phyloP scores from a whole-genome alignment of 2,329 filamentous ascomycete species.

The Botrytis sinoallii region DNA sequence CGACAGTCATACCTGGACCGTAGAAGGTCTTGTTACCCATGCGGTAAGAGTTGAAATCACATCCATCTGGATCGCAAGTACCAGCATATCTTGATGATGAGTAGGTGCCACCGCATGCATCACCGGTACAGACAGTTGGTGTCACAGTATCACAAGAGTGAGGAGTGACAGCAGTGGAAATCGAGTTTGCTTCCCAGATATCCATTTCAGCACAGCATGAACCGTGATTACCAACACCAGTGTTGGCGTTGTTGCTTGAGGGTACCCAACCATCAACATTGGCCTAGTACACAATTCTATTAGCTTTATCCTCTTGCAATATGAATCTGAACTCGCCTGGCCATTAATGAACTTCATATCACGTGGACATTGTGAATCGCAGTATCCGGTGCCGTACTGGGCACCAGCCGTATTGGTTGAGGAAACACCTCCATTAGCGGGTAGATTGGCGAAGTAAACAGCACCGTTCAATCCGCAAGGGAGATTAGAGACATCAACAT shows the following conservation, averaged over 20 bases:
- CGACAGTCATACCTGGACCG: conserved; percentile 52
- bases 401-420: conserved; percentile 55
- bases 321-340: conserved; percentile 36
- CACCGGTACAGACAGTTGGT: conserved; percentile 44
- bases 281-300: not conserved
- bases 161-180: conserved; percentile 56
- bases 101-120: conserved; percentile 41
- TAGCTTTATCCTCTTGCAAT: not conserved
- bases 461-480: conserved; percentile 71
- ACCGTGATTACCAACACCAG: conserved; percentile 52
- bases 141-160: conserved; percentile 50
- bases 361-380: conserved; percentile 56
- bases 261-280: conserved; percentile 11
- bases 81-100: conserved; percentile 49
- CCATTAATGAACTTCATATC: conserved; percentile 54
- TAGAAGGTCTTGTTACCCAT: conserved; percentile 56
- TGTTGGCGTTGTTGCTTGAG: conserved; percentile 49
- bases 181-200: conserved; percentile 62
- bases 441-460: conserved; percentile 64
- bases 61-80: conserved; percentile 58
- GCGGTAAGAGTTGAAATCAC: conserved; percentile 61
- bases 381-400: conserved; percentile 61
- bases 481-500: conserved; percentile 66
- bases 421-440: conserved; percentile 55
- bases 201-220: conserved; percentile 69